These are phyloP conservation scores for Symbiodinium pilosum DNA, from an alignment of 73 alveolate species.

Conservation along the genomic window DNA sequence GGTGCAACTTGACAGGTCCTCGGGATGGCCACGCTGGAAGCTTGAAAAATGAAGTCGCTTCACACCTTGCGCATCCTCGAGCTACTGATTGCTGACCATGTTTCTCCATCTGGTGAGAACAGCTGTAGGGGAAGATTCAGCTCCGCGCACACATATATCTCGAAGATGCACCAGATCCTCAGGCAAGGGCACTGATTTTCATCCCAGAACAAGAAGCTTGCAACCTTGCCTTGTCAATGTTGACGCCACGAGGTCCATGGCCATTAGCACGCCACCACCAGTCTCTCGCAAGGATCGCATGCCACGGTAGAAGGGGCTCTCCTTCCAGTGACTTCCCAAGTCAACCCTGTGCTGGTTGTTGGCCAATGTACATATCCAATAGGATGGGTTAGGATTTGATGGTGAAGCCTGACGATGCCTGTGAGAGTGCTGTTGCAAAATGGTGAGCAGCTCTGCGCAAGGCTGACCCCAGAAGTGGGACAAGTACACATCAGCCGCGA, in stretches of 20 bases:
- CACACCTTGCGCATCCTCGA: too few species aligned
- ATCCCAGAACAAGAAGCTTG: not conserved
- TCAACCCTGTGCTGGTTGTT: conserved; percentile 42
- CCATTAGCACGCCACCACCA: conserved; percentile 28
- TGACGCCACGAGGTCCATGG: conserved; percentile 23
- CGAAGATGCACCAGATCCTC: conserved; percentile 60
- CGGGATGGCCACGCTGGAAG: conserved; percentile 10
- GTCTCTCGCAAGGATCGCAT: conserved; percentile 24
- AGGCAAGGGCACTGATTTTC: not conserved
- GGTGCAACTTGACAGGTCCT: not conserved
- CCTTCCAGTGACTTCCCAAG: conserved; percentile 30
- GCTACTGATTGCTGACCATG: too few species aligned
- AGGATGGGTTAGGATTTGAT: not conserved
- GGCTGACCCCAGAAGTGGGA: conserved; percentile 74
- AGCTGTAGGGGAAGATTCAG: conserved; percentile 28
- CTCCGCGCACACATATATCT: conserved; percentile 38
- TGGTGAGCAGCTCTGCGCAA: conserved; percentile 8
- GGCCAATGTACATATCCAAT: conserved; percentile 49
- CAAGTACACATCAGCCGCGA: not conserved
- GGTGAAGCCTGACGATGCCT: too few species aligned
- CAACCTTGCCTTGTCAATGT: not conserved
- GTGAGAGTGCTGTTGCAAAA: conserved; percentile 4
- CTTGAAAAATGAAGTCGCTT: too few species aligned
- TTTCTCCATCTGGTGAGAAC: conserved; percentile 34
- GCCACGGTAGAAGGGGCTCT: conserved; percentile 50